Evolutionary conservation across 768 basidiomycete genomes (phyloP).

Genomic region (Russula olivacea): DNA sequence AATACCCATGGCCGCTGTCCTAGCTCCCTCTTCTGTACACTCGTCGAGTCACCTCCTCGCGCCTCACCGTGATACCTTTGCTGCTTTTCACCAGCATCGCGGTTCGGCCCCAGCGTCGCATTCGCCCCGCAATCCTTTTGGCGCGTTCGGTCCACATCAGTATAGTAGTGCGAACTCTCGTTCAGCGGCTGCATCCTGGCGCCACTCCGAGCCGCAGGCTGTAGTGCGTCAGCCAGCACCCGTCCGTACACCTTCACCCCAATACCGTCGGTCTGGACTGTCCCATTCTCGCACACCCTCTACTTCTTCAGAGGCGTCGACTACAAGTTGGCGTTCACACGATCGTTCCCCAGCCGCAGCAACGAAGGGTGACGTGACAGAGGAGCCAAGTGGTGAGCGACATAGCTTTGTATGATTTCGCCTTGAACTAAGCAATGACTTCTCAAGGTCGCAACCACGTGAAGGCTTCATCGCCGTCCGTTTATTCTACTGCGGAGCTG

Average conservation of each 20-base stretch:
- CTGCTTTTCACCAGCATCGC: background rate
- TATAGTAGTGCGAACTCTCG: background rate
- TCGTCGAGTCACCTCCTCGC: slow-evolving; percentile 3
- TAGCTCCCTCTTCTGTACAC: background rate
- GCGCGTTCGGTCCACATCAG: slow-evolving; percentile 16
- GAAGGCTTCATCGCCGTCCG: background rate
- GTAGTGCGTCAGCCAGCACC: background rate
- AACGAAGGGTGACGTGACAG: background rate
- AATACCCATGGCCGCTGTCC: slow-evolving; percentile 17
- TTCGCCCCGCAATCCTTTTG: slow-evolving; percentile 6
- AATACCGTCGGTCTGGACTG: background rate
- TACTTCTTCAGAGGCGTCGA: slow-evolving; percentile 1
- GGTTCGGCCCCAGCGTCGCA: background rate
- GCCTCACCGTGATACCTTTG: background rate
- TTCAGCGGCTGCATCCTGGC: slow-evolving; percentile 16
- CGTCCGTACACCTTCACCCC: background rate
- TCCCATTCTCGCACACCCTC: slow-evolving; percentile 13
- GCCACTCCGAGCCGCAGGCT: slow-evolving; percentile 3
- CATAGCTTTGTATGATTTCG: background rate
- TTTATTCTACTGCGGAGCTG: slow-evolving; percentile 18
- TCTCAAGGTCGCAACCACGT: background rate
- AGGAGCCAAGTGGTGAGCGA: background rate
- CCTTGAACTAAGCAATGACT: background rate
- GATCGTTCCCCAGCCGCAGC: background rate
- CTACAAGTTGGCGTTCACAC: slow-evolving; percentile 4